These are phyloP conservation scores for Tolypocladium guangdongense DNA, from an alignment of 2,329 filamentous ascomycete species.

Conservation along the genomic window DNA sequence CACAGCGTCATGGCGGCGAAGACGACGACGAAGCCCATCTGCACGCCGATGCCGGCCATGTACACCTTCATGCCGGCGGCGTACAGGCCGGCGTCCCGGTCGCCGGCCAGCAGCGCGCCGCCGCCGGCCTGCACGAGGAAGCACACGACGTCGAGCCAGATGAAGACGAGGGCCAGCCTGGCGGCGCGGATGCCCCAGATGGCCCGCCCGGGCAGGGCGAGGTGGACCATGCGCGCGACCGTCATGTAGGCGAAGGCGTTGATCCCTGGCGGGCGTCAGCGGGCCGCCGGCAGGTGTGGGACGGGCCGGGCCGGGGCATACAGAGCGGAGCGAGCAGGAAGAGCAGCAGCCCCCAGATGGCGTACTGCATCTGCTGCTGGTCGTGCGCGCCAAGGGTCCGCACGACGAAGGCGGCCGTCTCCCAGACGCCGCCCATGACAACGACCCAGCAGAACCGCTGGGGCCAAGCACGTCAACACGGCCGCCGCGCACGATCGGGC, in stretches of 20 bases:
- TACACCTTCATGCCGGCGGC: conserved; percentile 27
- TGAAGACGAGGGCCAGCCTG: conserved; percentile 32
- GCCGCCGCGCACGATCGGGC: no score
- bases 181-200: conserved; percentile 23
- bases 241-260: conserved; percentile 35
- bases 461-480: no score
- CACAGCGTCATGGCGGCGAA: conserved; percentile 23
- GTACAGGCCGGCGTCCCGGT: conserved; percentile 14
- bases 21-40: conserved; percentile 25
- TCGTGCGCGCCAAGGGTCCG: conserved; percentile 23
- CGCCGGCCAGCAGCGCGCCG: conserved; percentile 24
- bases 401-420: conserved; percentile 26
- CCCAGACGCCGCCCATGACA: conserved; percentile 27
- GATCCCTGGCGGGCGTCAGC: conserved; percentile 18
- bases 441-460: conserved; percentile 29
- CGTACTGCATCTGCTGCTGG: conserved; percentile 24
- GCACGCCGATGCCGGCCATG: conserved; percentile 24
- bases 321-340: conserved; percentile 32
- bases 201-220: conserved; percentile 24
- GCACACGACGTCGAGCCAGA: conserved; percentile 34
- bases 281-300: neutral
- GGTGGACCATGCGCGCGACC: conserved; percentile 27
- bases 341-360: conserved; percentile 20
- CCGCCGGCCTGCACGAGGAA: conserved; percentile 33
- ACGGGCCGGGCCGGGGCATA: conserved; percentile 5